These are phyloP conservation scores for Leccinum incarnatum DNA, from an alignment of 768 basidiomycete species.

Conservation along the genomic window DNA sequence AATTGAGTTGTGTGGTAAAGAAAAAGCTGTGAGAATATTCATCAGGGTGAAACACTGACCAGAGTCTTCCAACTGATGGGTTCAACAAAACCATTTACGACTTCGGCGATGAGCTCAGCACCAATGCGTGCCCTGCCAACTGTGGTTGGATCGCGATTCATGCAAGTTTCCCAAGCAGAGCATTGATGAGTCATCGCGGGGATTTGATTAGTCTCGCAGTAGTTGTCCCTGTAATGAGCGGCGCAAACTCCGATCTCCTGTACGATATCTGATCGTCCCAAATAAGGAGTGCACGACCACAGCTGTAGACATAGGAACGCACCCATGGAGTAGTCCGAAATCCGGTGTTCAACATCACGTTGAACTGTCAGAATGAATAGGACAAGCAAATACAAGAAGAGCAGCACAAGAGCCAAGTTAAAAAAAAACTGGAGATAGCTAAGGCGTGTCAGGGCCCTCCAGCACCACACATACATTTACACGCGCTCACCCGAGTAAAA, in stretches of 20 bases:
- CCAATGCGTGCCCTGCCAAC: slow-evolving; percentile 87
- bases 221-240: slow-evolving; percentile 74
- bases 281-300: slow-evolving; percentile 20
- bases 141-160: slow-evolving; percentile 90
- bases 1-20: slow-evolving; percentile 16
- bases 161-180: slow-evolving; percentile 87
- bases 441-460: slow-evolving; percentile 15
- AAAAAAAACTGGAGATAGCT: slow-evolving; percentile 96
- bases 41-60: slow-evolving; percentile 45
- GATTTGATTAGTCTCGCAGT: slow-evolving; percentile 70
- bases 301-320: slow-evolving; percentile 16
- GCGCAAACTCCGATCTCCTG: slow-evolving; percentile 92
- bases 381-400: slow-evolving; percentile 81
- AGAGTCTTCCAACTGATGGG: slow-evolving; percentile 97
- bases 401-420: slow-evolving; percentile 77
- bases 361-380: slow-evolving; percentile 90
- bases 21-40: slow-evolving; percentile 11
- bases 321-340: slow-evolving; percentile 89
- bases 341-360: slow-evolving; percentile 82
- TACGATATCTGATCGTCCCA: slow-evolving; percentile 63
- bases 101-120: slow-evolving; percentile 93
- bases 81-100: slow-evolving; percentile 95
- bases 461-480: slow-evolving; percentile 5
- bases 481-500: slow-evolving; percentile 73
- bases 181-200: slow-evolving; percentile 90